These are phyloP conservation scores for Flagelloscypha sp. DNA, from an alignment of 768 basidiomycete genomes.

Conservation along the genomic window DNA sequence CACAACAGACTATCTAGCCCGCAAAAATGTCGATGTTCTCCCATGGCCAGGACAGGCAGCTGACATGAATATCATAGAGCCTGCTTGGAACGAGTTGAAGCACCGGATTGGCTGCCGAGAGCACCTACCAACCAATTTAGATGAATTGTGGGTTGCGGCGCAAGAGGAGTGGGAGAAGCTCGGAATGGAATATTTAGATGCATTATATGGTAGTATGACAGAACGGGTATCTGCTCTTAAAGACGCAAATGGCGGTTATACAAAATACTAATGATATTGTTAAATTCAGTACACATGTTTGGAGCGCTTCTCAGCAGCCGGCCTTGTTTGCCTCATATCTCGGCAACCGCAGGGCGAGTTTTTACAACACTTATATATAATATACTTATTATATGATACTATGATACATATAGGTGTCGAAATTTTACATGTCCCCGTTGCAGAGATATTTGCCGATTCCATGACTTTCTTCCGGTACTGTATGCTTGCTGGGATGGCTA, in stretches of 20 bases:
- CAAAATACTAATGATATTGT: no score
- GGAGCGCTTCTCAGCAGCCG: conserved; percentile 19
- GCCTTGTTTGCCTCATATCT: no score
- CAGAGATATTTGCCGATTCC: no score
- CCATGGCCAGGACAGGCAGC: conserved; percentile 18
- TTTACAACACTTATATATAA: no score
- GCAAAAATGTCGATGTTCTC: conserved; percentile 10
- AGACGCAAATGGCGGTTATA: conserved; percentile 9
- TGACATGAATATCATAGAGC: conserved; percentile 23
- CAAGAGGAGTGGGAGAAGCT: conserved; percentile 8
- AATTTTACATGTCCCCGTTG: no score
- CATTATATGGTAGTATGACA: conserved; percentile 7
- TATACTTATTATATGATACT: no score
- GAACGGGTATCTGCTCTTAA: conserved; percentile 6
- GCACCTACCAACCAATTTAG: conserved; percentile 6
- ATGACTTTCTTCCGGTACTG: no score
- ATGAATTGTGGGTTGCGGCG: conserved; percentile 7
- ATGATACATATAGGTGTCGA: no score
- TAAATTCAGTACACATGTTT: no score
- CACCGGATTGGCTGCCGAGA: conserved; percentile 1
- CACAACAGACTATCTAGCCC: conserved; percentile 11
- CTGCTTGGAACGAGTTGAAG: conserved; percentile 19
- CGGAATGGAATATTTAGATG: conserved; percentile 4
- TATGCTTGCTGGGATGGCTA: no score
- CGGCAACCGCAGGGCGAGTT: no score